phyloP scores from a whole-genome alignment of 2,329 filamentous ascomycete genomes.

The Cladophialophora exuberans region DNA sequence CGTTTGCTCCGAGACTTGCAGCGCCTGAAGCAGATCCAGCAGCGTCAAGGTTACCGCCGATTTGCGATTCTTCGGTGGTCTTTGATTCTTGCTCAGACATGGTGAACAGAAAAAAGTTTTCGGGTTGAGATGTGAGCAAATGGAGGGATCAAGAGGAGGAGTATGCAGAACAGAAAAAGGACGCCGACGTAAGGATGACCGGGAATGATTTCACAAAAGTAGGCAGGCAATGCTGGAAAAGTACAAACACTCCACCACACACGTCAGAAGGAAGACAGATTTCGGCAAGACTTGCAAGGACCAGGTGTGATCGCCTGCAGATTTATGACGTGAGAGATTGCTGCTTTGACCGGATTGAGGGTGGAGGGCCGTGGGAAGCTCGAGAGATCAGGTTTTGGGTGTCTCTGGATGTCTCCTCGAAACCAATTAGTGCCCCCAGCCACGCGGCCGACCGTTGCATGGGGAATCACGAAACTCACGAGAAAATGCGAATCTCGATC shows the following conservation, averaged over 20 bases:
- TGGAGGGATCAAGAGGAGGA: constrained; percentile 25
- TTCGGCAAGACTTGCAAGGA: constrained; percentile 12
- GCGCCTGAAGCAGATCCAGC: constrained; percentile 40
- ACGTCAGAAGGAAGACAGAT: constrained; percentile 28
- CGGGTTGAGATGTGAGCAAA: constrained; percentile 20
- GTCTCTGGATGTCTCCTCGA: too few species aligned
- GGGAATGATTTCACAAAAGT: constrained; percentile 8
- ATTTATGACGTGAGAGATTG: constrained; percentile 28
- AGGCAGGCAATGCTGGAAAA: constrained; percentile 12
- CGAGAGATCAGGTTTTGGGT: too few species aligned
- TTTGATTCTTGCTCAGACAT: constrained; percentile 36
- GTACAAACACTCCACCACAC: constrained; percentile 21
- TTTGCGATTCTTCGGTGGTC: constrained; percentile 36
- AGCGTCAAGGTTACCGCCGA: constrained; percentile 40
- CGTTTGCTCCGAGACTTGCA: constrained; percentile 35
- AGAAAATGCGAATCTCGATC: too few species aligned
- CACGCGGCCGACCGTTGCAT: too few species aligned
- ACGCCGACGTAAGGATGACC: constrained; percentile 29
- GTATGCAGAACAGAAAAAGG: constrained; percentile 21
- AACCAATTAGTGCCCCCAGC: too few species aligned
- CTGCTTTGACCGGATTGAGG: constrained; percentile 28
- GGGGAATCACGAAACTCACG: too few species aligned
- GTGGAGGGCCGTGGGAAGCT: neutral
- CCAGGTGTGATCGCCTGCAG: constrained; percentile 19
- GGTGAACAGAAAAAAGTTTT: constrained; percentile 23